These are phyloP conservation scores for Iris pallida DNA, from an alignment of 116 monocot genomes.

Conservation along the genomic window DNA sequence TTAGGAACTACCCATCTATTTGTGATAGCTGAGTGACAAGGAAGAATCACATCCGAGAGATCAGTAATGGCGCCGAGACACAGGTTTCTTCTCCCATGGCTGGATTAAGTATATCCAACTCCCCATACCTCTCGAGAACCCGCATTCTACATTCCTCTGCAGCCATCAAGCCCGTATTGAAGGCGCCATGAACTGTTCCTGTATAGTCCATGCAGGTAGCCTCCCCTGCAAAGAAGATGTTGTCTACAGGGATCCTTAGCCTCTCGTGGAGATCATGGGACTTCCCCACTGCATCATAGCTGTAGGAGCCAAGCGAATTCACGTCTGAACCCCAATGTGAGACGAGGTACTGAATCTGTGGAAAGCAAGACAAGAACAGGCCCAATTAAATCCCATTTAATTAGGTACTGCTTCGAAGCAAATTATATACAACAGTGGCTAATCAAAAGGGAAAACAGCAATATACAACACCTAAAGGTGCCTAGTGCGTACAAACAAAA, in stretches of 20 bases:
- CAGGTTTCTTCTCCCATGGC: conserved; percentile 32
- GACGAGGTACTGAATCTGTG: conserved; percentile 72
- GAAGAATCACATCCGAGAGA: conserved; percentile 2
- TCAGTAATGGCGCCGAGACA: neutral
- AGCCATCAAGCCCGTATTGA: conserved; percentile 58
- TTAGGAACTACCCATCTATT: neutral
- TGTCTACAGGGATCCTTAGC: conserved; percentile 58
- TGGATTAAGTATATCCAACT: conserved; percentile 45
- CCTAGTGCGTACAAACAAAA: too few species aligned
- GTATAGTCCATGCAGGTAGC: conserved; percentile 73
- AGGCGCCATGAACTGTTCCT: conserved; percentile 85
- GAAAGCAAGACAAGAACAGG: neutral
- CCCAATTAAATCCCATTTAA: too few species aligned
- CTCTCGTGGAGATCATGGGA: conserved; percentile 64
- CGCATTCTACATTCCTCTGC: conserved; percentile 70
- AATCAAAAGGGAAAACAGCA: too few species aligned
- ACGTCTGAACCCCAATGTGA: conserved; percentile 81
- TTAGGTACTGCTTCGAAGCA: too few species aligned
- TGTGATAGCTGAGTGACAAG: too few species aligned
- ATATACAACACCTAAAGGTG: too few species aligned
- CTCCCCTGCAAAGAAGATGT: conserved; percentile 89
- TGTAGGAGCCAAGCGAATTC: conserved; percentile 65
- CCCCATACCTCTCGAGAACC: conserved; percentile 49
- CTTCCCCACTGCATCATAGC: conserved; percentile 72
- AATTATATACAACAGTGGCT: too few species aligned